Evolutionary conservation across 2,329 filamentous ascomycete species (phyloP).

Genomic region (Aspergillus brunneoviolaceus): DNA sequence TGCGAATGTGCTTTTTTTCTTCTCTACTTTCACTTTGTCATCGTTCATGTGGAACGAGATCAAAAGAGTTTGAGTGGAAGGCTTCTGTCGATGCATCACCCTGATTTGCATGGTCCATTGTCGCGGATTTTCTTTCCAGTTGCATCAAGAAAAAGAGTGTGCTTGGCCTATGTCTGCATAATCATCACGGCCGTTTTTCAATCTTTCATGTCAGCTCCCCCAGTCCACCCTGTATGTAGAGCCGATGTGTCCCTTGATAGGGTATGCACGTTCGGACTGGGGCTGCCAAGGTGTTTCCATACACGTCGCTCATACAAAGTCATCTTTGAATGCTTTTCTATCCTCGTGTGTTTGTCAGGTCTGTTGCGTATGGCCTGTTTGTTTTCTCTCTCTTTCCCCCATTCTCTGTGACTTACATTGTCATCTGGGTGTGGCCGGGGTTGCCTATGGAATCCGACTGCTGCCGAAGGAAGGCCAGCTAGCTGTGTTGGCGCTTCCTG

Average conservation of each 20-base stretch:
- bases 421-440: constrained; percentile 15
- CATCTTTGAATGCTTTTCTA: background rate
- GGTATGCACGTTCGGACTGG: constrained; percentile 21
- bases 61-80: constrained; percentile 28
- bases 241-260: constrained; percentile 18
- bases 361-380: background rate
- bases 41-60: constrained; percentile 20
- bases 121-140: constrained; percentile 7
- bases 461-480: background rate
- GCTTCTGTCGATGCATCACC: constrained; percentile 20
- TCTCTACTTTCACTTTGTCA: constrained; percentile 19
- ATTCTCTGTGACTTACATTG: background rate
- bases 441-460: constrained; percentile 6
- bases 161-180: constrained; percentile 20
- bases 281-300: constrained; percentile 12
- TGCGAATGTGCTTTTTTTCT: constrained; percentile 12
- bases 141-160: constrained; percentile 12
- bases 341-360: constrained; percentile 6
- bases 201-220: constrained; percentile 16
- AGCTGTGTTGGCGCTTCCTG: constrained; percentile 3
- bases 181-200: constrained; percentile 20
- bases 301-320: background rate
- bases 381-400: constrained; percentile 3
- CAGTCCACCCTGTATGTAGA: constrained; percentile 23
- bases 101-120: constrained; percentile 17